These are phyloP conservation scores for Thozetella sp. DNA, from an alignment of 495 filamentous ascomycete genomes.

Conservation along the genomic window DNA sequence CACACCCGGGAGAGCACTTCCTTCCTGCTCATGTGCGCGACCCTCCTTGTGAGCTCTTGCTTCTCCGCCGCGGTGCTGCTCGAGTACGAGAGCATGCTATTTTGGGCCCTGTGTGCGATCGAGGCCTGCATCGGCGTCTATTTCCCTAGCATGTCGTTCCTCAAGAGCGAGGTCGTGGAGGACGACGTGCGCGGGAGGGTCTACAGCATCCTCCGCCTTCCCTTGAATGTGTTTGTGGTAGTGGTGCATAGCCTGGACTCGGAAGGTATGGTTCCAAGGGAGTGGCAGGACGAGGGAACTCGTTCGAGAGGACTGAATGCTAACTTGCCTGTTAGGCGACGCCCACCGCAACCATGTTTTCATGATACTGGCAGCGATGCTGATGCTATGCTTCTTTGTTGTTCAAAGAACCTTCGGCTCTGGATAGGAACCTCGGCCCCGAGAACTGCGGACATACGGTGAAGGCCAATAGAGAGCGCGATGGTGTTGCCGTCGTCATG, in stretches of 20 bases:
- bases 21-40: slow-evolving; percentile 19
- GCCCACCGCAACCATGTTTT: slow-evolving; percentile 19
- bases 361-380: not conserved
- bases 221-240: slow-evolving; percentile 43
- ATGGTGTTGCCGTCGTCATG: no score
- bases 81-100: slow-evolving; percentile 24
- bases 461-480: no score
- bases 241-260: slow-evolving; percentile 28
- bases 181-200: slow-evolving; percentile 35
- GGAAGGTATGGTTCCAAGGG: slow-evolving; percentile 19
- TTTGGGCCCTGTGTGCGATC: slow-evolving; percentile 39
- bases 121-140: slow-evolving; percentile 44
- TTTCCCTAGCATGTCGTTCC: slow-evolving; percentile 38
- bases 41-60: slow-evolving; percentile 13
- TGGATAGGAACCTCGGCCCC: not conserved
- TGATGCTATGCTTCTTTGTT: not conserved
- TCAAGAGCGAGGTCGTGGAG: slow-evolving; percentile 38
- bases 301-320: not conserved
- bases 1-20: slow-evolving; percentile 9
- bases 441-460: no score
- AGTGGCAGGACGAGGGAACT: not conserved
- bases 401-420: not conserved
- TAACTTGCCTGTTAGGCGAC: slow-evolving; percentile 9
- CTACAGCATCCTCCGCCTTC: slow-evolving; percentile 40
- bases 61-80: slow-evolving; percentile 28